A percentile compares a stretch with the other conserved stretches of the same genome.
These are phyloP conservation scores for Anthracocystis setariae DNA, from an alignment of 1,284 basidiomycete genomes.

Conservation along the genomic window DNA sequence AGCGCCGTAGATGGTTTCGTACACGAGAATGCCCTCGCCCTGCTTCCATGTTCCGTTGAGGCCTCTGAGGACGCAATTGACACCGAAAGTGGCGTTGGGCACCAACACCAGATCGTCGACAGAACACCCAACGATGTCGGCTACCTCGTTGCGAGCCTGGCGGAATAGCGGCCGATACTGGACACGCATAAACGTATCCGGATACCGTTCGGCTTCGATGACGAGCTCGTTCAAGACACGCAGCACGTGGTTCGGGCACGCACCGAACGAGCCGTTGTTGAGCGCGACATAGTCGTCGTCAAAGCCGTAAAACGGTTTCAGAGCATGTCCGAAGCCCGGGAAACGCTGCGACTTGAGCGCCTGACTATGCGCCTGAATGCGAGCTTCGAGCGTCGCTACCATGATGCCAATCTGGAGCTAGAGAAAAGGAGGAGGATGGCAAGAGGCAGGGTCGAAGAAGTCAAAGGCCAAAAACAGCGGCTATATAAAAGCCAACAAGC, in stretches of 20 bases:
- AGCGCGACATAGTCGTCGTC: conserved; percentile 32
- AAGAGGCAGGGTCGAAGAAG: neutral
- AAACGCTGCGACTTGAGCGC: conserved; percentile 22
- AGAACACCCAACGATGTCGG: conserved; percentile 21
- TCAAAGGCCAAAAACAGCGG: neutral
- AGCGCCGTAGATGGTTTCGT: conserved; percentile 62
- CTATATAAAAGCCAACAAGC: neutral
- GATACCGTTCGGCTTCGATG: conserved; percentile 28
- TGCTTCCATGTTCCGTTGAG: conserved; percentile 55
- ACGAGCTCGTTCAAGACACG: conserved; percentile 20
- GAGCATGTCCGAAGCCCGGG: conserved; percentile 36
- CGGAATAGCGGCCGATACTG: conserved; percentile 19
- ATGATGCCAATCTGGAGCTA: neutral
- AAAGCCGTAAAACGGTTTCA: conserved; percentile 34
- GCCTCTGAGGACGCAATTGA: conserved; percentile 61
- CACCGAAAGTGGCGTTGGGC: conserved; percentile 63
- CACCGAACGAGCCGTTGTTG: conserved; percentile 48
- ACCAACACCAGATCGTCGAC: conserved; percentile 62
- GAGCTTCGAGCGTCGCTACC: conserved; percentile 12
- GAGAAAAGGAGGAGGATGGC: neutral
- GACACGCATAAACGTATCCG: conserved; percentile 29
- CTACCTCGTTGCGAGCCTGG: conserved; percentile 19
- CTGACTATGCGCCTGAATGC: conserved; percentile 14
- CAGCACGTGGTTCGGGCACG: conserved; percentile 44
- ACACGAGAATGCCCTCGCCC: conserved; percentile 58